Evolutionary conservation across 192 early-diverging fungal genomes (phyloP), one percentile per base, ranked within the genome.

Genomic region (Coemansia sp.): DNA sequence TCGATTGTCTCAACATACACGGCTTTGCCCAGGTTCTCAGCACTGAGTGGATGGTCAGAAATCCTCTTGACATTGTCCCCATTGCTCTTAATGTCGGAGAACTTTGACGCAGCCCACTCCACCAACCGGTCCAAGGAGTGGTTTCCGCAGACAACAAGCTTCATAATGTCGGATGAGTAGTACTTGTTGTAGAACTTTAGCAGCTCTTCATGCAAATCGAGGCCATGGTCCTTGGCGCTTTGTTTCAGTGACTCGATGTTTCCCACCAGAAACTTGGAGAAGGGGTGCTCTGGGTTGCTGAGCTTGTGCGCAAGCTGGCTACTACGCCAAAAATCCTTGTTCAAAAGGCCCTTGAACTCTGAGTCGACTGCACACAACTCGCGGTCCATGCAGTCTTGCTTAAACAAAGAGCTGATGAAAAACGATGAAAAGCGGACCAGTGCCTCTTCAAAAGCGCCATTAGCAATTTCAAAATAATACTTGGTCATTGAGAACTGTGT

Each of bases 161-260:
- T 95, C 95, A 97, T 98, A 31, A 97, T 71, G 41, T 97, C 96
- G 6, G 94, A 88, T 20, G 93, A 95, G 76, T 99, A 99, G 67
- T 94, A 92, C 59, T 83, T 85, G 4, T 86, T 76, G 70, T 95
- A 90, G 59, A 96, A 96, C 56, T 91, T 89, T 32, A 93, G 68
- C 37, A 98, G 74, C 51, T 93, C 88, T 8, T 91, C 84, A 22
- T 93, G 83, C 42, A 95, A 85, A 62, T 94, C 86, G 19, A 94
- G 62, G 0, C 91, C 91, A 11, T 82, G 73, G 9, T 36, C 8
- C 6, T 56, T 24, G 5, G 74, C 71, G 3, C 38, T 25, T 12
- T 89, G 87, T 38, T 83, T 81, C 17, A 99, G 74, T 0, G 95
- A 94, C 43, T 93, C 86, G 54, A 93, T 67, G 66, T 89, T 95